Percentiles rank a stretch among this genome's conserved stretches.
These are phyloP conservation scores for Hemileccinum rubropunctum DNA, from an alignment of 768 basidiomycete genomes.

Conservation along the genomic window DNA sequence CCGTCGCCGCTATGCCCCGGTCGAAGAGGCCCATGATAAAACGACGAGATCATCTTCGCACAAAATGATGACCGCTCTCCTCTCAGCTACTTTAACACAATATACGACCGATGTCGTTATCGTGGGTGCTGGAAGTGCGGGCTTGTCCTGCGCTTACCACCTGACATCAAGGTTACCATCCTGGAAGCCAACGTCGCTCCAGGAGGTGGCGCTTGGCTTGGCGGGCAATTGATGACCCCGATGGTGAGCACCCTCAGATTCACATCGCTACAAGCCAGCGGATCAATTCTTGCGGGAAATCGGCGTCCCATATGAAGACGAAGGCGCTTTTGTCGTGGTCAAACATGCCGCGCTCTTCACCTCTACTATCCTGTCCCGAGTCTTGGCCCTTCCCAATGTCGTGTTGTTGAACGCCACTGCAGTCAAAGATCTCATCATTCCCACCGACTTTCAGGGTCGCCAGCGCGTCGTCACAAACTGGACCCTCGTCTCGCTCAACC, in stretches of 20 bases:
- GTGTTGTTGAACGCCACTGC: slow-evolving; percentile 77
- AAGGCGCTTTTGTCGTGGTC: slow-evolving; percentile 74
- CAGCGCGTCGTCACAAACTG: slow-evolving; percentile 54
- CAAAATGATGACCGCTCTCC: background rate
- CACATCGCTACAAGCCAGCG: slow-evolving; percentile 59
- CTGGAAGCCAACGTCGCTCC: slow-evolving; percentile 80
- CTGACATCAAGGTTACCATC: slow-evolving; percentile 67
- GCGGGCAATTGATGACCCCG: slow-evolving; percentile 75
- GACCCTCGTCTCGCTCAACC: slow-evolving; percentile 51
- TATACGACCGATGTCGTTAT: slow-evolving; percentile 82
- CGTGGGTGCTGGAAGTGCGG: slow-evolving; percentile 69
- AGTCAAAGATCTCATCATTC: slow-evolving; percentile 77
- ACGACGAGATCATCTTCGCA: slow-evolving; percentile 37
- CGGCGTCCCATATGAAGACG: slow-evolving; percentile 74
- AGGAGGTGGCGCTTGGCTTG: slow-evolving; percentile 76
- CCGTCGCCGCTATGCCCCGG: no score
- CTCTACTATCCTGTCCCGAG: slow-evolving; percentile 67
- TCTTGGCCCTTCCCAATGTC: slow-evolving; percentile 68
- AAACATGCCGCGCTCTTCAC: slow-evolving; percentile 84
- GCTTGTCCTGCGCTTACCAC: slow-evolving; percentile 72
- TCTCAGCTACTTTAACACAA: slow-evolving; percentile 63
- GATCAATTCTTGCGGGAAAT: slow-evolving; percentile 67
- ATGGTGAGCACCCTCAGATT: slow-evolving; percentile 46
- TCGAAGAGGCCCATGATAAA: slow-evolving; percentile 80
- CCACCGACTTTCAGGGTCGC: slow-evolving; percentile 43